Evolutionary conservation across 129 eudicot genomes (phyloP), one percentile per base, ranked within the genome.

Genomic region (Mikania micrantha): DNA sequence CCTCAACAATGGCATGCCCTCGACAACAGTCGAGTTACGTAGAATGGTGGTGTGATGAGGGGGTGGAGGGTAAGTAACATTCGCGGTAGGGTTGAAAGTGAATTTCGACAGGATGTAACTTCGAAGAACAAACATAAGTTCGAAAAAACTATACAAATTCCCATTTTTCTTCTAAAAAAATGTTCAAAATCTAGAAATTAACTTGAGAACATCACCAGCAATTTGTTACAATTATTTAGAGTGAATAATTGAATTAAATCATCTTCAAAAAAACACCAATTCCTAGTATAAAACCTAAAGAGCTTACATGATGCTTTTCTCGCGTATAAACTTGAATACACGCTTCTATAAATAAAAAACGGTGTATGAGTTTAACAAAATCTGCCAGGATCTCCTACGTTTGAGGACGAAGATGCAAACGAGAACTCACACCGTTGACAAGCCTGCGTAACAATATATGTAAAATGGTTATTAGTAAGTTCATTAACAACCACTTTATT

Each of bases 171-270:
- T 25, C 64, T 27, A 35, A 58, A 47, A 67, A 52, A 57, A 15
- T 59, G 63, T 67, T 76, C 59, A 76, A 68, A 54, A 68, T 47
- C 69, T 48, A 47, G 16, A 68, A 25, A 57, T 36, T 15, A 49
- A 76, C 5, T 56, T 7, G 47, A 24, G 13, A 63, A 39, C 66
- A 59, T 24, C 64, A 59, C 29, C 69, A 15, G 48, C 70, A 36
- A 75, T 47, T 35, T 16, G 39, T 48, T 76, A 68, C 70, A 60
- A 75, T 76, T 76, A 76, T 76, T 75, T 48, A 45, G 70, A 49
- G 69, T 39, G 27, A 48, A 56, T 60, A 48, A 68, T 48, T 54
- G 64, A 49, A 39, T 4, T 9, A 61, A 45, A 75, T 32, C 74
- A 67, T 67, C 70, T 75, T 59, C 25, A 7, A 44, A 7, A 25